Conservation (phyloP, 2,329 filamentous ascomycete genomes). For the Orbilia oligospora region DNA sequence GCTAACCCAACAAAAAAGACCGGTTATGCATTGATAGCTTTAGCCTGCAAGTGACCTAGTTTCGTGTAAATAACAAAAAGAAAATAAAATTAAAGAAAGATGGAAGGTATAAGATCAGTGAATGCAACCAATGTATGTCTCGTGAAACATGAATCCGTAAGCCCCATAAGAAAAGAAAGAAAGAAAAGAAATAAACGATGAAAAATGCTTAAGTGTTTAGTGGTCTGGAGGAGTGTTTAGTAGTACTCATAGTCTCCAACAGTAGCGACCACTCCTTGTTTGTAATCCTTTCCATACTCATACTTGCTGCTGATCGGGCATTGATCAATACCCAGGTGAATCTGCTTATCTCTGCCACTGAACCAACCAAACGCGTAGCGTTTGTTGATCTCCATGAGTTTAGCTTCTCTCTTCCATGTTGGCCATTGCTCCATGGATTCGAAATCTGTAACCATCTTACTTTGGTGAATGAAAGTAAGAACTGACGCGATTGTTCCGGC, state of each 20-base stretch:
- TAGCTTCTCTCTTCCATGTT: conserved; percentile 74
- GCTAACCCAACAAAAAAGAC: conserved; percentile 5
- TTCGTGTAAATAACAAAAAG: conserved; percentile 1
- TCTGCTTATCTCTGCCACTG: conserved; percentile 78
- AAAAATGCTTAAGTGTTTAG: neutral
- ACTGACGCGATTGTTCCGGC: conserved; percentile 83
- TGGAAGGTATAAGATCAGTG: conserved; percentile 3
- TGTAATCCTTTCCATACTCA: conserved; percentile 59
- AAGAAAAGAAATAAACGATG: conserved; percentile 5
- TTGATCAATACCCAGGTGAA: conserved; percentile 82
- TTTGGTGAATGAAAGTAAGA: conserved; percentile 83
- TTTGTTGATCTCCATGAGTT: conserved; percentile 75
- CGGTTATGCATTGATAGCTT: conserved; percentile 11
- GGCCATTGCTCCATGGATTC: conserved; percentile 77
- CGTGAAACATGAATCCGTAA: conserved; percentile 19
- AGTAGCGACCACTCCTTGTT: conserved; percentile 52
- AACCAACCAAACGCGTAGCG: conserved; percentile 85
- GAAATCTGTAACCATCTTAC: conserved; percentile 83
- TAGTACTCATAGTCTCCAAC: conserved; percentile 58
- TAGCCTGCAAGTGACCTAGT: neutral
- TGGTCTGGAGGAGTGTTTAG: conserved; percentile 36
- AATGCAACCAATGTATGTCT: conserved; percentile 4
- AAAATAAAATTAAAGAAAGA: conserved; percentile 31
- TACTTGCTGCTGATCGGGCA: conserved; percentile 54
- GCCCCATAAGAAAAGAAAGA: conserved; percentile 1